Conservation (phyloP, 306 rosid species). For the Hippophae rhamnoides region DNA sequence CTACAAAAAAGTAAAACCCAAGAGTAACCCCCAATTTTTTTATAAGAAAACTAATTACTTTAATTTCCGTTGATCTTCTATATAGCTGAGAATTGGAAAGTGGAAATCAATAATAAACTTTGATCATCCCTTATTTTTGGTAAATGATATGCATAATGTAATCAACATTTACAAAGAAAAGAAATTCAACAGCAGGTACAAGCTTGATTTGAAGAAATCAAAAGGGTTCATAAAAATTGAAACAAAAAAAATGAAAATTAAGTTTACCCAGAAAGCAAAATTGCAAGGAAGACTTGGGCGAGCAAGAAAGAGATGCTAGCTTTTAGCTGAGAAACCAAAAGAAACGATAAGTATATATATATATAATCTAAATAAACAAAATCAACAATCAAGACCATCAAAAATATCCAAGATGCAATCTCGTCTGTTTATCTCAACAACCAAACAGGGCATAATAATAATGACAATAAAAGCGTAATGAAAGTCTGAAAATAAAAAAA, state of each 20-base stretch:
- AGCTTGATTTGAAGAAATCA: not conserved
- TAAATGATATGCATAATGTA: not conserved
- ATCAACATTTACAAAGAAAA: not conserved
- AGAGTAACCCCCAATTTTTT: not conserved
- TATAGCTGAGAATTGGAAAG: slow-evolving; percentile 1
- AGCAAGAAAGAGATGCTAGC: slow-evolving; percentile 10
- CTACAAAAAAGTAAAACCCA: not conserved
- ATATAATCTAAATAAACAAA: slow-evolving; percentile 2
- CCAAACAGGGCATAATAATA: not conserved
- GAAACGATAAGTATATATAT: not conserved
- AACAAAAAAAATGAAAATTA: not conserved
- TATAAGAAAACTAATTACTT: not conserved
- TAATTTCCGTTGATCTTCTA: not conserved
- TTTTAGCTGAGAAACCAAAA: not conserved
- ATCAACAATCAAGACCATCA: slow-evolving; percentile 3
- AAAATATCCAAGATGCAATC: slow-evolving; percentile 1
- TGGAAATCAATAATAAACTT: not conserved
- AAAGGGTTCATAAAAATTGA: not conserved
- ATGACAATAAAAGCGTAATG: too few relatives aligned
- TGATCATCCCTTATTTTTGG: not conserved
- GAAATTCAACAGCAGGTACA: not conserved
- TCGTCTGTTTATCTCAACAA: slow-evolving; percentile 7
- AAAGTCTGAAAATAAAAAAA: slow-evolving; percentile 7
- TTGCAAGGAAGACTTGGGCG: not conserved
- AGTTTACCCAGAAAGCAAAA: not conserved